Percentiles rank a stretch among this genome's conserved stretches.
These are phyloP conservation scores for Peronospora destructor DNA, from an alignment of 352 stramenopile genomes.

Conservation along the genomic window DNA sequence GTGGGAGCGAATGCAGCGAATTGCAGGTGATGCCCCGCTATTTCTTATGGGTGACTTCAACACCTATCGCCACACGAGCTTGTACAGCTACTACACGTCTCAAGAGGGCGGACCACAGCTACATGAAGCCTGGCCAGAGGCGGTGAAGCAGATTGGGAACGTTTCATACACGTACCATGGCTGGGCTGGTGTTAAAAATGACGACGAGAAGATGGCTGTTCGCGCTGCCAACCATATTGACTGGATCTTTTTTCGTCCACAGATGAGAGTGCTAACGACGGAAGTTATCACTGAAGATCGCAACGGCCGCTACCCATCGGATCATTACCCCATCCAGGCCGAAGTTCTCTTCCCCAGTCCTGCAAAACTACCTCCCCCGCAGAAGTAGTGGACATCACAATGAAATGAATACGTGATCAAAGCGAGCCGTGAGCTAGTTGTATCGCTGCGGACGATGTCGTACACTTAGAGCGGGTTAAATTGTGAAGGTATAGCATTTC, in stretches of 20 bases:
- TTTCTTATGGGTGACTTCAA: slow-evolving; percentile 85
- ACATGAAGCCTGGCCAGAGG: slow-evolving; percentile 65
- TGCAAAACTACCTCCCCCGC: slow-evolving; percentile 42
- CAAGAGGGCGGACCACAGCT: slow-evolving; percentile 51
- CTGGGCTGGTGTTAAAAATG: slow-evolving; percentile 79
- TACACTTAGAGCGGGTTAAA: slow-evolving; percentile 9
- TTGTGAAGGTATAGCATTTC: slow-evolving; percentile 20
- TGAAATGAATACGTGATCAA: slow-evolving; percentile 9
- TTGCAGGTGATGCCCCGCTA: slow-evolving; percentile 48
- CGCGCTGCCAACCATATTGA: slow-evolving; percentile 81
- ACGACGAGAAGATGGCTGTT: slow-evolving; percentile 59
- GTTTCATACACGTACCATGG: slow-evolving; percentile 86
- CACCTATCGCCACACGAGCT: slow-evolving; percentile 73
- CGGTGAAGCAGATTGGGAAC: slow-evolving; percentile 54
- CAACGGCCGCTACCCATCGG: slow-evolving; percentile 74
- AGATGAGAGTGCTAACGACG: slow-evolving; percentile 67
- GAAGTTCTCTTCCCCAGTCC: slow-evolving; percentile 70
- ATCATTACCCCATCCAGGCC: slow-evolving; percentile 84
- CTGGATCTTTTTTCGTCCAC: slow-evolving; percentile 82
- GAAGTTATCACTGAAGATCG: slow-evolving; percentile 80
- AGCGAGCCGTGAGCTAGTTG: neutral
- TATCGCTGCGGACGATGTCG: slow-evolving; percentile 12
- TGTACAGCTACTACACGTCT: slow-evolving; percentile 77
- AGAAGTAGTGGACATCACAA: slow-evolving; percentile 9
- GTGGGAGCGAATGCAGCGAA: slow-evolving; percentile 55